Conservation (phyloP, 352 stramenopile genomes). For the Globisporangium cylindrosporum region DNA sequence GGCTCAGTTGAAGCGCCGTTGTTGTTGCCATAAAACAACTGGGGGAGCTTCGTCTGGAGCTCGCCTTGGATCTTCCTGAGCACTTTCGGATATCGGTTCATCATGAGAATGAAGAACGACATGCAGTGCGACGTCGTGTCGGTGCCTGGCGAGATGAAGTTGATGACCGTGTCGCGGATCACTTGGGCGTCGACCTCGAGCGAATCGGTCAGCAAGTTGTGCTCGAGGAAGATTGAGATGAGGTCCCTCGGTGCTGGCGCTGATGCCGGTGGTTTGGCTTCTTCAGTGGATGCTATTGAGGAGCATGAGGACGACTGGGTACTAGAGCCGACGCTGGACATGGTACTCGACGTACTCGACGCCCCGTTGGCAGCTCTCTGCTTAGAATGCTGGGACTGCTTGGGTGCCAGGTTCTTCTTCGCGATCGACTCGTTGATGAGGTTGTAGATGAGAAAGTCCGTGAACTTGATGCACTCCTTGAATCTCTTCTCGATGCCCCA, state of each 20-base stretch:
- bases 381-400: constrained; percentile 12
- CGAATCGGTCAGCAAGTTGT: constrained; percentile 4
- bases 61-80: constrained; percentile 32
- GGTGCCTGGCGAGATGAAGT: constrained; percentile 51
- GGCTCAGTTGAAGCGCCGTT: background rate
- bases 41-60: constrained; percentile 21
- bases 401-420: constrained; percentile 12
- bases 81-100: constrained; percentile 37
- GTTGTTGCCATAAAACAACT: constrained; percentile 13
- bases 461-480: constrained; percentile 19
- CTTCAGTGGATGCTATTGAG: background rate
- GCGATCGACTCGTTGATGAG: constrained; percentile 35
- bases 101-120: constrained; percentile 44
- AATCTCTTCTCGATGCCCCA: constrained; percentile 30
- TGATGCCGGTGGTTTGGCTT: background rate
- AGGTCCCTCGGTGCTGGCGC: constrained; percentile 1
- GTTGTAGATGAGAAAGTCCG: constrained; percentile 26
- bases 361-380: background rate
- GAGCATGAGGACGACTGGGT: background rate
- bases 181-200: constrained; percentile 8
- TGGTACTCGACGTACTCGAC: background rate
- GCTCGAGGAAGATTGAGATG: constrained; percentile 20
- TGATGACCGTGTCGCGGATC: constrained; percentile 54
- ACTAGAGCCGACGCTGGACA: background rate
- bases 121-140: constrained; percentile 50